Base-by-base conservation (phyloP, 2,329 filamentous ascomycete species). In the Phaeophleospora eucalypticola region DNA sequence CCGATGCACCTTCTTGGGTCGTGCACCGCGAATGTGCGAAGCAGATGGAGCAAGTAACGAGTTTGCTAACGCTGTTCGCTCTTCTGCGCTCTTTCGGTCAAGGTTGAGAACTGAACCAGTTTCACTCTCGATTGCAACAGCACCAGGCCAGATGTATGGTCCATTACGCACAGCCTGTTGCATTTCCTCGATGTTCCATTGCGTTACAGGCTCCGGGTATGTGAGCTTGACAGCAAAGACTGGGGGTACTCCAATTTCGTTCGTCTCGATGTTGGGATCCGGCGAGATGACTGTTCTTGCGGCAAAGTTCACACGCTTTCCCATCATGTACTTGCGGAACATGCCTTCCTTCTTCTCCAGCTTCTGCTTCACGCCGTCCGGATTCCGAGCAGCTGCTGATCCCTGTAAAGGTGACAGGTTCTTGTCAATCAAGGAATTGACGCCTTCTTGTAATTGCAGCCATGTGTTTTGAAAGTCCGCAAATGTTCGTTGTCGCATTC, bases 251-350 rank as follows among this genome's bases (percentile, higher is more conserved):
- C 93, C 93, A 57, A 98, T 97, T 70, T 98, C 93, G 67, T 95
- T 97, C 15, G 93, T 97, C 68, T 98, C 93, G 61, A 98, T 95
- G 64, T 97, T 98, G 2, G 93, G 93, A 65, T 98, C 93, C 0
- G 93, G 93, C 8, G 91, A 97, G 59, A 98, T 98, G 66, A 98
- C 93, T 78, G 87, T 95, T 67, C 93, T 86, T 32, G 93, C 93
- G 41, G 93, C 93, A 66, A 93, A 97, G 68, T 98, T 97, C 71
- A 98, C 93, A 75, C 93, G 89, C 76, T 98, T 98, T 51, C 93
- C 93, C 93, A 98, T 98, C 93, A 98, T 97, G 70, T 98, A 96
- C 75, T 95, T 97, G 60, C 93, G 80, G 76, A 98, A 98, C 21
- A 98, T 77, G 56, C 93, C 93, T 65, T 98, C 94, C 71, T 98